phyloP scores from a whole-genome alignment of 148 eudicot genomes.

The Oxyria digyna region DNA sequence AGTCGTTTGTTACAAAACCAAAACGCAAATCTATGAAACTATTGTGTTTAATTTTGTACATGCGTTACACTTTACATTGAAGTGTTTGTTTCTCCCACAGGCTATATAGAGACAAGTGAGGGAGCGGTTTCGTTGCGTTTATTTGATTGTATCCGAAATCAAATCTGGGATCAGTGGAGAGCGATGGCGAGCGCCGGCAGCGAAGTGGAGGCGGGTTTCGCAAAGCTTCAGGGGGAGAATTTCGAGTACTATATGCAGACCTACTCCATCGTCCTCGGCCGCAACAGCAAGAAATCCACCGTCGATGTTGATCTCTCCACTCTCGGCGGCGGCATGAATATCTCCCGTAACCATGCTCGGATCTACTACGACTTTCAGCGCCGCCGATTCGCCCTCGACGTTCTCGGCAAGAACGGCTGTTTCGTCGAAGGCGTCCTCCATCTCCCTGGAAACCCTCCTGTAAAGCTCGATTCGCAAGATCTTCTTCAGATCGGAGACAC shows the following conservation, averaged over 20 bases:
- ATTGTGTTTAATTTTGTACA: no score
- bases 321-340: slow-evolving; percentile 95
- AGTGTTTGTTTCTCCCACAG: no score
- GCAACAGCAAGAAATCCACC: slow-evolving; percentile 82
- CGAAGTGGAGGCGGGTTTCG: slow-evolving; percentile 94
- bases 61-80: no score
- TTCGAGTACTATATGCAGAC: slow-evolving; percentile 99
- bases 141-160: neutral
- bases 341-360: slow-evolving; percentile 94
- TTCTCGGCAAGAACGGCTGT: slow-evolving; percentile 90
- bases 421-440: slow-evolving; percentile 84
- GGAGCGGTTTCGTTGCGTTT: neutral
- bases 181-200: slow-evolving; percentile 17
- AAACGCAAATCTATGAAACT: no score
- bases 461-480: slow-evolving; percentile 84
- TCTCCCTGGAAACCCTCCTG: slow-evolving; percentile 70
- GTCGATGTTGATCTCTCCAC: slow-evolving; percentile 91
- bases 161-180: no score
- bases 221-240: slow-evolving; percentile 92
- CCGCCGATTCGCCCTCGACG: slow-evolving; percentile 87
- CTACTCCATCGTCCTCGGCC: slow-evolving; percentile 84
- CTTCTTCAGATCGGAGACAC: slow-evolving; percentile 85
- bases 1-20: no score
- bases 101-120: no score
- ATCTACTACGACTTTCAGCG: slow-evolving; percentile 96